Percentiles rank a stretch among this genome's conserved stretches.
phyloP scores from a whole-genome alignment of 2,329 filamentous ascomycete genomes.

The Diplodia corticola region DNA sequence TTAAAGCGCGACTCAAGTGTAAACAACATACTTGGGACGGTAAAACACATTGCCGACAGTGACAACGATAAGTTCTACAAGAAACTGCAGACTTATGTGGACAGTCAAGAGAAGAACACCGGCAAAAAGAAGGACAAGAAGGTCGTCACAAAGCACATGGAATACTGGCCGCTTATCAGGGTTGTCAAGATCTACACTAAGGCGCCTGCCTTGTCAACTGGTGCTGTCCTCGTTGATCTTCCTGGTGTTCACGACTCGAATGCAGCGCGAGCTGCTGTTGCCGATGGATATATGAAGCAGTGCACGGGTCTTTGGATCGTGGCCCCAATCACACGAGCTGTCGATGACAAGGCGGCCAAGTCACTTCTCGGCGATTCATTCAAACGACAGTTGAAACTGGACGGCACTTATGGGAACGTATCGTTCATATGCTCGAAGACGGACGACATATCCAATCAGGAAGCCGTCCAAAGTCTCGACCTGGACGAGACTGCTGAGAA shows the following conservation, averaged over 20 bases:
- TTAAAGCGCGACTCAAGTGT: conserved; percentile 39
- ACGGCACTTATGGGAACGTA: conserved; percentile 55
- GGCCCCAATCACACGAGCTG: conserved; percentile 61
- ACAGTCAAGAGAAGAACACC: conserved; percentile 54
- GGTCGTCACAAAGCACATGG: conserved; percentile 31
- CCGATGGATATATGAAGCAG: conserved; percentile 60
- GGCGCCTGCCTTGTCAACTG: conserved; percentile 53
- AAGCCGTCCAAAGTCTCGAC: conserved; percentile 44
- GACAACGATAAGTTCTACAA: conserved; percentile 47
- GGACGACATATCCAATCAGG: conserved; percentile 58
- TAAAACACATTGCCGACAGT: conserved; percentile 41
- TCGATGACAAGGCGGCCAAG: conserved; percentile 61
- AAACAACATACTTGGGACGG: conserved; percentile 49
- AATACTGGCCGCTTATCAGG: conserved; percentile 56
- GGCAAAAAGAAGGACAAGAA: conserved; percentile 37
- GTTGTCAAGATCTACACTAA: conserved; percentile 56
- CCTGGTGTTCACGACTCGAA: conserved; percentile 63
- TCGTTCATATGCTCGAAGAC: conserved; percentile 66
- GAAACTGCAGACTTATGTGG: conserved; percentile 53
- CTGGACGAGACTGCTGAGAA: conserved; percentile 37
- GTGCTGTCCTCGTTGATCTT: conserved; percentile 59
- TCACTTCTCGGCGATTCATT: conserved; percentile 58
- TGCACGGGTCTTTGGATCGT: conserved; percentile 63
- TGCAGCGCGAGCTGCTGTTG: conserved; percentile 59
- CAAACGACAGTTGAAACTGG: conserved; percentile 60